These are phyloP conservation scores for Byssochlamys sp. DNA, from an alignment of 2,329 filamentous ascomycete species.

Conservation along the genomic window DNA sequence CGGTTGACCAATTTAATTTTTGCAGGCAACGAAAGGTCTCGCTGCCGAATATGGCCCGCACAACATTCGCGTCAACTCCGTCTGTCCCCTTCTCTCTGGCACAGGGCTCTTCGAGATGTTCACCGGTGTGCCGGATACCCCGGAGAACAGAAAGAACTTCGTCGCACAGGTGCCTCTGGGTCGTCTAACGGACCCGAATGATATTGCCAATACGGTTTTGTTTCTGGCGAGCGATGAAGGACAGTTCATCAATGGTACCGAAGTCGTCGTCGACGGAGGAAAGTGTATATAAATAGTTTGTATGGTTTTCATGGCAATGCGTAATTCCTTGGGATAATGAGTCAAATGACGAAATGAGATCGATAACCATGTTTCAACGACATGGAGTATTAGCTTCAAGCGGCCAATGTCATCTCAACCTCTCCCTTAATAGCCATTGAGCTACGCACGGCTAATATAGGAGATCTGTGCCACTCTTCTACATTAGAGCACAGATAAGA, in stretches of 20 bases:
- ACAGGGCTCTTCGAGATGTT: constrained; percentile 51
- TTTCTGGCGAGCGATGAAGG: constrained; percentile 65
- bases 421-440: too few relatives aligned
- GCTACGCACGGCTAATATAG: too few relatives aligned
- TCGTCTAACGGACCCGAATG: constrained; percentile 38
- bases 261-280: constrained; percentile 37
- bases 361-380: too few relatives aligned
- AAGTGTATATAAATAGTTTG: constrained; percentile 2
- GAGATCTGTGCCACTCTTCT: too few relatives aligned
- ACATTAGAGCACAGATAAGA: too few relatives aligned
- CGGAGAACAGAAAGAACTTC: constrained; percentile 37
- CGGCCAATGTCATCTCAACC: too few relatives aligned
- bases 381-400: too few relatives aligned
- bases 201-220: constrained; percentile 61
- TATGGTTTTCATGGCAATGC: not conserved
- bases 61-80: constrained; percentile 59
- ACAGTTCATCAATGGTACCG: constrained; percentile 62
- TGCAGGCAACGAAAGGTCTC: constrained; percentile 48
- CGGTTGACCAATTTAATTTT: constrained; percentile 1
- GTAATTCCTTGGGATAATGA: too few relatives aligned
- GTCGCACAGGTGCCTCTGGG: constrained; percentile 37
- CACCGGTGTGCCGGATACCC: constrained; percentile 34
- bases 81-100: constrained; percentile 58
- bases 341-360: too few relatives aligned
- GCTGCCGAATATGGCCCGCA: constrained; percentile 60